phyloP scores from a whole-genome alignment of 768 basidiomycete species.

The Leccinellum luteum region DNA sequence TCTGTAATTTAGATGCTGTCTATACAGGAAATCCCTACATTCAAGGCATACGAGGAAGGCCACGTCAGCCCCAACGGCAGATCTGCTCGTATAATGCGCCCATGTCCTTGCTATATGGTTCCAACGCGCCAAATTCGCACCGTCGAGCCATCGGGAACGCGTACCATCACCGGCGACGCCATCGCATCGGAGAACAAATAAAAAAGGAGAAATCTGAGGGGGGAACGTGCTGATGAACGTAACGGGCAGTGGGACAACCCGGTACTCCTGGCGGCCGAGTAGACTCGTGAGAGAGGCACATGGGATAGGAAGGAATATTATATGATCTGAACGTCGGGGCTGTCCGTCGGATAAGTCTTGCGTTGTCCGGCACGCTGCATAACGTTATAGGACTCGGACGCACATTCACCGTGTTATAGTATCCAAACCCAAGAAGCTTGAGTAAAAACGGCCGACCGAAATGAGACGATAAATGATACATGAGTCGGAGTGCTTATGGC shows the following conservation, averaged over 20 bases:
- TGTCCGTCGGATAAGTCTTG: neutral
- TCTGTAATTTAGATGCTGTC: too few species aligned
- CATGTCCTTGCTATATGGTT: slow-evolving; percentile 9
- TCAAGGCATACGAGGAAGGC: too few species aligned
- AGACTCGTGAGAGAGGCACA: neutral
- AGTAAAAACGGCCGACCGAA: neutral
- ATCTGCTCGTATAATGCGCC: neutral
- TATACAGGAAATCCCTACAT: too few species aligned
- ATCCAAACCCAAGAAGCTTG: neutral
- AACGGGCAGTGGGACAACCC: neutral
- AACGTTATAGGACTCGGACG: too few species aligned
- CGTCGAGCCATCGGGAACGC: slow-evolving; percentile 50
- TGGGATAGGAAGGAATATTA: neutral
- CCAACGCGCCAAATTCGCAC: slow-evolving; percentile 59
- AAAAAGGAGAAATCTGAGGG: slow-evolving; percentile 36
- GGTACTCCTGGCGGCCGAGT: neutral
- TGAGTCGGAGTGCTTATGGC: neutral
- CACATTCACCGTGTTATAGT: too few species aligned
- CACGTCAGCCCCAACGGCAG: too few species aligned
- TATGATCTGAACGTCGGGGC: neutral
- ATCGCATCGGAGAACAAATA: neutral
- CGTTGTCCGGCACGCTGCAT: neutral
- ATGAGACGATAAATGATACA: neutral
- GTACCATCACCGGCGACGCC: neutral
- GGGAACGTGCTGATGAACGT: slow-evolving; percentile 34